Conservation (phyloP, 495 filamentous ascomycete species). For the Lepraria neglecta region DNA sequence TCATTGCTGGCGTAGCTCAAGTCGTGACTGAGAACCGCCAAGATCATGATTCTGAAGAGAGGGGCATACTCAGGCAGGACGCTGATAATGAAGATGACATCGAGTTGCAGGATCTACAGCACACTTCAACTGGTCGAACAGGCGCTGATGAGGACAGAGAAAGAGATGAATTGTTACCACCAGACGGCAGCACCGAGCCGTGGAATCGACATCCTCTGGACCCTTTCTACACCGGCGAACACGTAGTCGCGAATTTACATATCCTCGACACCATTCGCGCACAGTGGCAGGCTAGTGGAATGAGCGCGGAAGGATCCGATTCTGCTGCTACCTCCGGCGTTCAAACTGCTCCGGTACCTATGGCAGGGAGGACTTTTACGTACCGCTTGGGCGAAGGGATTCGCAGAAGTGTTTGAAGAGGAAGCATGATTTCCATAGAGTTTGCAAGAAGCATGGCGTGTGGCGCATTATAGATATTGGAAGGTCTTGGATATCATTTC, state of each 20-base stretch:
- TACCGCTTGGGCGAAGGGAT: constrained; percentile 18
- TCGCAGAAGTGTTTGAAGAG: neutral
- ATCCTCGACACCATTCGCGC: constrained; percentile 59
- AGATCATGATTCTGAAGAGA: constrained; percentile 76
- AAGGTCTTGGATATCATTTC: constrained; percentile 26
- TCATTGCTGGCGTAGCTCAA: constrained; percentile 21
- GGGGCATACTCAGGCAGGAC: constrained; percentile 55
- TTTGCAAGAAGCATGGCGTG: constrained; percentile 6
- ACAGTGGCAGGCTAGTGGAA: constrained; percentile 43
- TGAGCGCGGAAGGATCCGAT: neutral
- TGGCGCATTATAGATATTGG: constrained; percentile 1
- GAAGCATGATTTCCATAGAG: neutral
- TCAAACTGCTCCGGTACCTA: constrained; percentile 7
- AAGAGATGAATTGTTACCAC: constrained; percentile 40
- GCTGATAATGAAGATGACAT: constrained; percentile 39
- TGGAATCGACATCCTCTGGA: constrained; percentile 47
- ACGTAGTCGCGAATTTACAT: constrained; percentile 61
- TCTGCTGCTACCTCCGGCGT: constrained; percentile 9
- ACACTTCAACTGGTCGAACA: constrained; percentile 24
- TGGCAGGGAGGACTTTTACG: constrained; percentile 15
- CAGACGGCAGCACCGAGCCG: constrained; percentile 35
- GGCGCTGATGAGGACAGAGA: constrained; percentile 38
- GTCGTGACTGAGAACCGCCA: constrained; percentile 37
- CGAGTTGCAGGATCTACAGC: constrained; percentile 41
- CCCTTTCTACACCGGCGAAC: constrained; percentile 59